phyloP scores from a whole-genome alignment of 345 rosid genomes.

The Punica granatum region DNA sequence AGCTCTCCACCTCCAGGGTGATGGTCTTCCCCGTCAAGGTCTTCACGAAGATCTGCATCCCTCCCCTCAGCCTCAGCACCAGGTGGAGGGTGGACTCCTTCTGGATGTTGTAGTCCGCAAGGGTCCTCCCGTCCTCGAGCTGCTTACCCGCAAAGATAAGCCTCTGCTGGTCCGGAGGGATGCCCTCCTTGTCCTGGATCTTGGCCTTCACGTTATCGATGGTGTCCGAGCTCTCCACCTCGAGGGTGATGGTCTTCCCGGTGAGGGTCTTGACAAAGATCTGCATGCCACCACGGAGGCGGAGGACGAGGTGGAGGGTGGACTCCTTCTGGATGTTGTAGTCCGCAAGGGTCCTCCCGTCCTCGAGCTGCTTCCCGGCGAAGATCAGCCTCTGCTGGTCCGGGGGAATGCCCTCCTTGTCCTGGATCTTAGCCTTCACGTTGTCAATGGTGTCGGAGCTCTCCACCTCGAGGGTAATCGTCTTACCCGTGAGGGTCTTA shows the following conservation, averaged over 20 bases:
- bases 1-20: constrained; percentile 41
- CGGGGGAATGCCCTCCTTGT: constrained; percentile 34
- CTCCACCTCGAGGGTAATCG: constrained; percentile 33
- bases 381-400: constrained; percentile 37
- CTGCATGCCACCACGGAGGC: constrained; percentile 41
- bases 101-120: constrained; percentile 40
- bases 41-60: constrained; percentile 38
- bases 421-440: constrained; percentile 30
- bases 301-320: constrained; percentile 27
- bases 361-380: constrained; percentile 35
- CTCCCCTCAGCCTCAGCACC: constrained; percentile 33
- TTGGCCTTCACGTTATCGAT: constrained; percentile 33
- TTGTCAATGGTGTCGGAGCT: constrained; percentile 31
- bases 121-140: constrained; percentile 35
- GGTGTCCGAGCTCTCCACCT: constrained; percentile 37
- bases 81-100: constrained; percentile 37
- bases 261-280: constrained; percentile 37
- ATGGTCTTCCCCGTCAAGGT: constrained; percentile 32
- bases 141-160: constrained; percentile 39
- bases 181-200: constrained; percentile 40
- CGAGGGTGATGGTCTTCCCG: constrained; percentile 36
- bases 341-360: constrained; percentile 30
- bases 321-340: constrained; percentile 37
- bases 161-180: constrained; percentile 43
- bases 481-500: constrained; percentile 30